A percentile compares a stretch with the other conserved stretches of the same genome.
These are phyloP conservation scores for Hebeloma cylindrosporum DNA, from an alignment of 768 basidiomycete genomes.

Conservation along the genomic window DNA sequence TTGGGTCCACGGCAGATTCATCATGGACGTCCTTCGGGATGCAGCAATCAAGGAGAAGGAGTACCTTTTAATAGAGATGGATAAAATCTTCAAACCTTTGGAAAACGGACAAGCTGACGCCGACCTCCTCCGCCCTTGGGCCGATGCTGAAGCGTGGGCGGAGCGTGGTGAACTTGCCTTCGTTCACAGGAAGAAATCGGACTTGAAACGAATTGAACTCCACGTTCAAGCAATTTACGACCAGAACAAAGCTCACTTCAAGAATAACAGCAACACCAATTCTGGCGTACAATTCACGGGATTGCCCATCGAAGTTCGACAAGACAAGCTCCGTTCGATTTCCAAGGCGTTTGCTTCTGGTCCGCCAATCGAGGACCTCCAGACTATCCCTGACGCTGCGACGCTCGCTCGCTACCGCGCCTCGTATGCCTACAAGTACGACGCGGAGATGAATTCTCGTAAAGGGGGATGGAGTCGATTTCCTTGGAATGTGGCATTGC, in stretches of 20 bases:
- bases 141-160: slow-evolving; percentile 15
- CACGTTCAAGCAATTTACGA: slow-evolving; percentile 19
- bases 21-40: slow-evolving; percentile 42
- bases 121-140: slow-evolving; percentile 28
- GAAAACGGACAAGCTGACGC: slow-evolving; percentile 24
- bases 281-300: slow-evolving; percentile 26
- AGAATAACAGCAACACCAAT: slow-evolving; percentile 2
- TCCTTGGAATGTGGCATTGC: slow-evolving; percentile 51
- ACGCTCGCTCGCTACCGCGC: slow-evolving; percentile 41
- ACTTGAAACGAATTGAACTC: slow-evolving; percentile 17
- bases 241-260: slow-evolving; percentile 6
- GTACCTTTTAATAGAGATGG: slow-evolving; percentile 25
- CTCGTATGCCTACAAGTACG: slow-evolving; percentile 54
- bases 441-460: slow-evolving; percentile 22
- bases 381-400: slow-evolving; percentile 27
- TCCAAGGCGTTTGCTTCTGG: slow-evolving; percentile 41
- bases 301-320: slow-evolving; percentile 45
- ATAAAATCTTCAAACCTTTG: slow-evolving; percentile 24
- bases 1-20: slow-evolving; percentile 27
- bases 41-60: slow-evolving; percentile 26
- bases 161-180: slow-evolving; percentile 6
- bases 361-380: slow-evolving; percentile 25
- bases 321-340: slow-evolving; percentile 47
- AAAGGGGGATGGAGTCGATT: slow-evolving; percentile 33
- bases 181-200: slow-evolving; percentile 14